phyloP scores from a whole-genome alignment of 176 grass and related monocot species.

The Triticum monococcum region DNA sequence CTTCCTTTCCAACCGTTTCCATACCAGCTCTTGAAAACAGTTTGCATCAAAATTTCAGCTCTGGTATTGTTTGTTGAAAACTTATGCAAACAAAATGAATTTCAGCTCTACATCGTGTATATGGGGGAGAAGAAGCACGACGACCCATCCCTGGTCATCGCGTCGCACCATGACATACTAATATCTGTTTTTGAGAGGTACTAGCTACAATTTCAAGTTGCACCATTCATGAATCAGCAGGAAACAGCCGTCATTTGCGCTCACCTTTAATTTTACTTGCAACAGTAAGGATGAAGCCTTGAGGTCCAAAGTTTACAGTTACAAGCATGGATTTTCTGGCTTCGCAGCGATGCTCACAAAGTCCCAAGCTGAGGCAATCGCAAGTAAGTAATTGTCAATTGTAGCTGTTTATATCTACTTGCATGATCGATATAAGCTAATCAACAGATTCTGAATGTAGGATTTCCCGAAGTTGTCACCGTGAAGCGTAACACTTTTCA shows the following conservation, averaged over 20 bases:
- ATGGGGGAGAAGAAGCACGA: constrained; percentile 35
- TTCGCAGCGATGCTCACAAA: constrained; percentile 24
- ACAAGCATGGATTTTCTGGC: constrained; percentile 25
- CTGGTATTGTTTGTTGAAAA: too few relatives aligned
- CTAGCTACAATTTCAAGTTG: too few relatives aligned
- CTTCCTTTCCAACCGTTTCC: too few relatives aligned
- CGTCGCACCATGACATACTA: constrained; percentile 9
- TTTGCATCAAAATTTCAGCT: too few relatives aligned
- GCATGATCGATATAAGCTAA: too few relatives aligned
- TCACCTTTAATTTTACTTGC: neutral
- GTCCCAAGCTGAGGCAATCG: neutral
- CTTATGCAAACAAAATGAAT: too few relatives aligned
- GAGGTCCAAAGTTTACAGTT: constrained; percentile 4
- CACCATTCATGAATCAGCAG: too few relatives aligned
- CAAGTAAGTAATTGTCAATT: neutral
- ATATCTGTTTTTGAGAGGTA: constrained; percentile 30
- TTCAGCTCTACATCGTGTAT: constrained; percentile 33
- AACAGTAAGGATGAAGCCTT: constrained; percentile 10
- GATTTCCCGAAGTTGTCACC: constrained; percentile 26
- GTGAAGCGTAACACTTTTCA: constrained; percentile 18
- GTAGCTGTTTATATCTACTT: too few relatives aligned
- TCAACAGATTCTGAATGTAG: neutral
- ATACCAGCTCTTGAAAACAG: too few relatives aligned
- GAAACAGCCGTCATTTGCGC: too few relatives aligned
- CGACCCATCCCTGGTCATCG: neutral